Evolutionary conservation across 768 basidiomycete genomes (phyloP).

Genomic region (Favolaschia claudopus): DNA sequence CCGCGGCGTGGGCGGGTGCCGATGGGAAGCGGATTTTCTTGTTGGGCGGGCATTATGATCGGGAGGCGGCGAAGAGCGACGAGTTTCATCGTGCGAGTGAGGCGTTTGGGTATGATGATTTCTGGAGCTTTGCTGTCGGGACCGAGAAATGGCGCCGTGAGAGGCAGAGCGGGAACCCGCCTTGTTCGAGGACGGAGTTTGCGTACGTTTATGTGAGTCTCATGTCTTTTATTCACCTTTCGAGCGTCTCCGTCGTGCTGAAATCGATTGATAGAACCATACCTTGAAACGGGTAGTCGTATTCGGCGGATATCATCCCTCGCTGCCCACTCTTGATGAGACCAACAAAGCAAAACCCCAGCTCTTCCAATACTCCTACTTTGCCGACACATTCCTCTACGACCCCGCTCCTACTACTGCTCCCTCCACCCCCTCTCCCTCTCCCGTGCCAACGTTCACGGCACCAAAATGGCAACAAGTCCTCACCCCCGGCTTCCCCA

Average conservation of each 20-base stretch:
- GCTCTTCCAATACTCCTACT: slow-evolving; percentile 45
- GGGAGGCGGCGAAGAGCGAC: slow-evolving; percentile 32
- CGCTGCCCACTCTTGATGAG: slow-evolving; percentile 30
- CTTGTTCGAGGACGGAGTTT: slow-evolving; percentile 41
- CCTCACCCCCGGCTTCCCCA: slow-evolving; percentile 50
- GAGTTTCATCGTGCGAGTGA: slow-evolving; percentile 32
- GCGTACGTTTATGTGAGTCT: slow-evolving; percentile 37
- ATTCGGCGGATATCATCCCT: slow-evolving; percentile 49
- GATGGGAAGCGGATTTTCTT: slow-evolving; percentile 40
- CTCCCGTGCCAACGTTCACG: slow-evolving; percentile 1
- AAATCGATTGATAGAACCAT: not conserved
- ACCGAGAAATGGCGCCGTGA: slow-evolving; percentile 38
- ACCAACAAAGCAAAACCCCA: not conserved
- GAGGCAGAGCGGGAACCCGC: slow-evolving; percentile 38
- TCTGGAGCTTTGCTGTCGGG: slow-evolving; percentile 43
- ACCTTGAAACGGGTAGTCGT: slow-evolving; percentile 42
- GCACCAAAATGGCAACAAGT: slow-evolving; percentile 44
- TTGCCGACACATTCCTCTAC: slow-evolving; percentile 49
- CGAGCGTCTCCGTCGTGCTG: not conserved
- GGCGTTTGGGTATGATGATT: slow-evolving; percentile 32
- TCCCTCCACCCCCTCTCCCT: not conserved
- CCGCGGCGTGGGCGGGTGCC: slow-evolving; percentile 44
- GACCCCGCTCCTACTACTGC: slow-evolving; percentile 25
- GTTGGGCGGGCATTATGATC: slow-evolving; percentile 44
- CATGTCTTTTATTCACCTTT: slow-evolving; percentile 7